A percentile compares a stretch with the other conserved stretches of the same genome.
Evolutionary conservation across 78 protist genomes (phyloP).

Genomic region (Dictyostelium brefeldianum): DNA sequence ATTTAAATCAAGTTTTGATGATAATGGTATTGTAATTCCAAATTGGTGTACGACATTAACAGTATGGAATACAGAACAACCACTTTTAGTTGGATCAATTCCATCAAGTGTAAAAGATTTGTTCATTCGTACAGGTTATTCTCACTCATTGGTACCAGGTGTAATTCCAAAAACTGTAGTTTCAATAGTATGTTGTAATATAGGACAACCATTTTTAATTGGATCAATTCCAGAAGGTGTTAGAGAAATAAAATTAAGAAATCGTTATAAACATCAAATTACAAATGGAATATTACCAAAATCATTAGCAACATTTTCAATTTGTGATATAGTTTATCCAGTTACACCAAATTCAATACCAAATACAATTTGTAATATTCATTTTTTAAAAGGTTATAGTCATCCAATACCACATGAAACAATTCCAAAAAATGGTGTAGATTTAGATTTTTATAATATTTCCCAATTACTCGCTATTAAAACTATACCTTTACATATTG

Average conservation of each 20-base stretch:
- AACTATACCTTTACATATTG: too few relatives aligned
- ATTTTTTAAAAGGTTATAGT: not conserved
- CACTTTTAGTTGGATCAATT: not conserved
- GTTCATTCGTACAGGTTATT: not conserved
- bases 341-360: not conserved
- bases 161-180: not conserved
- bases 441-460: too few relatives aligned
- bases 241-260: too few relatives aligned
- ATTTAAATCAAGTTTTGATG: not conserved
- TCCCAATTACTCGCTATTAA: not conserved
- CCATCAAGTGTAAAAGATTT: too few relatives aligned
- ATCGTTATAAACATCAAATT: too few relatives aligned
- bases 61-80: not conserved
- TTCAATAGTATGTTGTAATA: not conserved
- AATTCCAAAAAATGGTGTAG: not conserved
- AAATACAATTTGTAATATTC: not conserved
- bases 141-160: not conserved
- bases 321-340: too few relatives aligned
- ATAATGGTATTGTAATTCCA: not conserved
- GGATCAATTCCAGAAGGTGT: too few relatives aligned
- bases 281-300: too few relatives aligned
- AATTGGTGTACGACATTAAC: not conserved
- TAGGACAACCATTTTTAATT: not conserved
- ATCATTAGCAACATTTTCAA: too few relatives aligned
- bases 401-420: not conserved